Base-by-base conservation (phyloP, 2,329 filamentous ascomycete species). In the Penicillium polonicum region DNA sequence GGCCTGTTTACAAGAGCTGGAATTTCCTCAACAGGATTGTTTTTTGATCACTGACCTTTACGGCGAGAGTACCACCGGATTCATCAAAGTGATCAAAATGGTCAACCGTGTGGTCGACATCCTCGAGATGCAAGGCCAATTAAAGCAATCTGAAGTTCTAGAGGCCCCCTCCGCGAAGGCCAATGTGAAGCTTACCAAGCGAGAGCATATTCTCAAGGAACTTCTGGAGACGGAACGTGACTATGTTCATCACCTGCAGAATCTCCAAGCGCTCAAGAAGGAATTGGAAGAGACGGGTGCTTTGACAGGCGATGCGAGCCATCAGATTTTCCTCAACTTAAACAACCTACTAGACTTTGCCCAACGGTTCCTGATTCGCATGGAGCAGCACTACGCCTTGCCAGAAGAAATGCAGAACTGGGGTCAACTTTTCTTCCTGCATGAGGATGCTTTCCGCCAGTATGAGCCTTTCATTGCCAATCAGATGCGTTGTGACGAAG, bases 381-480 rank as follows among this genome's bases (percentile, higher is more conserved):
- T 99, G 61, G 94, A 99, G 78, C 95, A 95, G 29, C 95, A 92
- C 38, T 96, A 97, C 70, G 92, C 90, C 4, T 85, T 91, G 76
- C 84, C 90, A 0, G 83, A 88, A 60, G 78, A 83, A 4, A 82
- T 85, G 60, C 94, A 99, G 73, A 89, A 93, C 72, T 99, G 94
- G 94, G 94, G 94, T n/a, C 83, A 86, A n/a, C 85, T 95, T 0
- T 97, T 97, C 71, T 83, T 89, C 15, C 81, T 87, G 15, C 92
- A 93, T 71, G 91, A 94, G 72, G 90, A 94, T 58, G 85, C 87
- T 0, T 97, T 99, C 74, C 86, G 88, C 61, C 92, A 96, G 59
- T 99, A 99, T 73, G 91, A 96, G 69, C 92, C 92, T 2, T 99
- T 97, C 69, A 97, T 97, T 66, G 91, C 94, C 35, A 99, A 99